Conservation (phyloP, 2,329 filamentous ascomycete genomes). For the Geosmithia putterillii region DNA sequence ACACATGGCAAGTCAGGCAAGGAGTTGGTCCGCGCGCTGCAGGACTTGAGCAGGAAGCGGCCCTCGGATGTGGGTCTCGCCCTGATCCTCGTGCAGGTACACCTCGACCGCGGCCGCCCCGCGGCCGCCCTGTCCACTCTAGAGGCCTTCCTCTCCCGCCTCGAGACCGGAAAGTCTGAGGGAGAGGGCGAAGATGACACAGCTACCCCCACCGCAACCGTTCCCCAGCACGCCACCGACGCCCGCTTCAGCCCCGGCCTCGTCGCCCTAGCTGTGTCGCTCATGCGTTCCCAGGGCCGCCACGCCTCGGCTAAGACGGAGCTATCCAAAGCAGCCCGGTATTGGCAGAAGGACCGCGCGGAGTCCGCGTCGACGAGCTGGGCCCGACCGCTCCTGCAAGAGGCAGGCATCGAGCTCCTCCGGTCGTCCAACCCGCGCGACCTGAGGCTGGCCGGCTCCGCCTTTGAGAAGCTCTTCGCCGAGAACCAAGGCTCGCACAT, state of each 20-base stretch:
- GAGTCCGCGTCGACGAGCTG: conserved; percentile 13
- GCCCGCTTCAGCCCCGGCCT: conserved; percentile 76
- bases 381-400: conserved; percentile 57
- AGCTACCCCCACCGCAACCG: neutral
- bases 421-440: conserved; percentile 61
- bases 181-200: neutral
- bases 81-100: conserved; percentile 66
- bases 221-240: conserved; percentile 44
- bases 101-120: conserved; percentile 58
- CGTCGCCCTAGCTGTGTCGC: conserved; percentile 63
- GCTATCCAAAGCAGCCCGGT: conserved; percentile 64
- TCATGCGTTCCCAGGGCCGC: conserved; percentile 68
- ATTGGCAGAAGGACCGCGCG: conserved; percentile 52
- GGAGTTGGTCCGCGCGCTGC: conserved; percentile 55
- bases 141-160: conserved; percentile 59
- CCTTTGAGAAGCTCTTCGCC: conserved; percentile 62
- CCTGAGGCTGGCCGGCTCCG: conserved; percentile 56
- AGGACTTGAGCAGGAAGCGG: conserved; percentile 58
- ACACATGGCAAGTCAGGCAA: conserved; percentile 51
- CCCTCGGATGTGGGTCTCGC: conserved; percentile 72
- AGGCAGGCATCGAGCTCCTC: conserved; percentile 73
- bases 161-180: conserved; percentile 50
- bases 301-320: conserved; percentile 59
- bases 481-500: conserved; percentile 55
- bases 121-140: conserved; percentile 64